A percentile compares a stretch with the other conserved stretches of the same genome.
Evolutionary conservation across 306 rosid species (phyloP).

Genomic region (Prunus mongolica): DNA sequence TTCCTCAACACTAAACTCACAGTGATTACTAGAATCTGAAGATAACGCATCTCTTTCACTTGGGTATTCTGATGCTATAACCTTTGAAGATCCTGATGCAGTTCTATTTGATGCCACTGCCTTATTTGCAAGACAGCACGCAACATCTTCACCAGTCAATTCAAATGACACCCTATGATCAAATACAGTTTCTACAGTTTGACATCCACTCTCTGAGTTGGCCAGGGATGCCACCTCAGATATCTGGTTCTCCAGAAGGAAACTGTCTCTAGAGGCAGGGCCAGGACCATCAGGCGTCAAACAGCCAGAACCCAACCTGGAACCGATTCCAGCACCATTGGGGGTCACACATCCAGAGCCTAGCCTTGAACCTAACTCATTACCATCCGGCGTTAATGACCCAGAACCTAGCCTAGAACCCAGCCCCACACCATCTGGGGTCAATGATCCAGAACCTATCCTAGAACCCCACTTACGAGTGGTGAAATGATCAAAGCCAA

Average conservation of each 20-base stretch:
- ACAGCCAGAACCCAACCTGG: slow-evolving; percentile 49
- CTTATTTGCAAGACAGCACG: slow-evolving; percentile 82
- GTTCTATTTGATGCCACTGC: slow-evolving; percentile 41
- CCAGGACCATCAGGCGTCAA: slow-evolving; percentile 55
- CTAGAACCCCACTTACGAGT: slow-evolving; percentile 80
- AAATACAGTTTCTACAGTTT: slow-evolving; percentile 36
- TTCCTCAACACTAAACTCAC: slow-evolving; percentile 33
- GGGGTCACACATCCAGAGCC: slow-evolving; percentile 91
- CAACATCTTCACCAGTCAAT: slow-evolving; percentile 91
- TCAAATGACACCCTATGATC: slow-evolving; percentile 94
- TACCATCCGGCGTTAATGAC: slow-evolving; percentile 80
- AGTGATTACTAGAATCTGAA: slow-evolving; percentile 24
- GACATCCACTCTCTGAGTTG: slow-evolving; percentile 52
- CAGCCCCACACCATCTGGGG: slow-evolving; percentile 74
- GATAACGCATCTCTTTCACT: slow-evolving; percentile 36
- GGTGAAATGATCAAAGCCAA: slow-evolving; percentile 73
- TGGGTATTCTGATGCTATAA: slow-evolving; percentile 38
- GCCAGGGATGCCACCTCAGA: slow-evolving; percentile 51
- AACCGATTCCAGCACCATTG: slow-evolving; percentile 69
- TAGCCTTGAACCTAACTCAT: slow-evolving; percentile 61
- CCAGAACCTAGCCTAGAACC: slow-evolving; percentile 86
- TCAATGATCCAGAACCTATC: slow-evolving; percentile 83
- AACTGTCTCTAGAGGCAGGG: slow-evolving; percentile 37
- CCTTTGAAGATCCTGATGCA: slow-evolving; percentile 51
- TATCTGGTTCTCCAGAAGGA: slow-evolving; percentile 41